Evolutionary conservation across 495 filamentous ascomycete genomes (phyloP).

Genomic region (Xylaria longipes): DNA sequence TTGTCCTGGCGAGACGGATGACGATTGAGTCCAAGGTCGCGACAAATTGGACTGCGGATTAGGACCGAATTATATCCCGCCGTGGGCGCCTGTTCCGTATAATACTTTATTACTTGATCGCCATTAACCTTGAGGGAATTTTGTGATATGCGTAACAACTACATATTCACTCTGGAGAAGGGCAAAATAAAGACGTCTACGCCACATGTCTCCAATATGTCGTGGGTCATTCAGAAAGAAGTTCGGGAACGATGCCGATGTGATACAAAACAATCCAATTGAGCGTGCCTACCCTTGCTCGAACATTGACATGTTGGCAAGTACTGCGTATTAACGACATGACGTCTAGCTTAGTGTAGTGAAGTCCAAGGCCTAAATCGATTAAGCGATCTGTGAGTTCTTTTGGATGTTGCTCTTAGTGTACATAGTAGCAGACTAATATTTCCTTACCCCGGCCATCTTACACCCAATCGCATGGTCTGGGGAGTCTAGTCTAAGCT

Average conservation of each 20-base stretch:
- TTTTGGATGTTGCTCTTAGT: slow-evolving; percentile 22
- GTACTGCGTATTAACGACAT: background rate
- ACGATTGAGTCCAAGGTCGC: background rate
- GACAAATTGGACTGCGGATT: slow-evolving; percentile 4
- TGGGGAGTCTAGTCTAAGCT: slow-evolving; percentile 9
- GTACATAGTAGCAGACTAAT: slow-evolving; percentile 21
- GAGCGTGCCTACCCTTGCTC: slow-evolving; percentile 4
- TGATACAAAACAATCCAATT: background rate
- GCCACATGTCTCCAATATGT: slow-evolving; percentile 3
- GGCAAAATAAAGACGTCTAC: background rate
- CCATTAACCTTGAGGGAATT: slow-evolving; percentile 6
- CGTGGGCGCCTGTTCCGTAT: background rate
- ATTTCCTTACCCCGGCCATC: slow-evolving; percentile 7
- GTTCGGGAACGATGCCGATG: slow-evolving; percentile 15
- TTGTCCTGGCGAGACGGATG: background rate
- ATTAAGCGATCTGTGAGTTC: slow-evolving; percentile 1
- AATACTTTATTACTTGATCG: slow-evolving; percentile 1
- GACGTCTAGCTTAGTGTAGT: background rate
- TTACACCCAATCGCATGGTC: slow-evolving; percentile 11
- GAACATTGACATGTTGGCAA: background rate
- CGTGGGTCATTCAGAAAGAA: background rate
- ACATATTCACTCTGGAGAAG: slow-evolving; percentile 1
- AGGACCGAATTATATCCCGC: slow-evolving; percentile 12
- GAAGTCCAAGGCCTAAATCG: background rate
- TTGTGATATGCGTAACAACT: slow-evolving; percentile 1